Evolutionary conservation across 192 early-diverging fungal species (phyloP).

Genomic region (Podila epigama): DNA sequence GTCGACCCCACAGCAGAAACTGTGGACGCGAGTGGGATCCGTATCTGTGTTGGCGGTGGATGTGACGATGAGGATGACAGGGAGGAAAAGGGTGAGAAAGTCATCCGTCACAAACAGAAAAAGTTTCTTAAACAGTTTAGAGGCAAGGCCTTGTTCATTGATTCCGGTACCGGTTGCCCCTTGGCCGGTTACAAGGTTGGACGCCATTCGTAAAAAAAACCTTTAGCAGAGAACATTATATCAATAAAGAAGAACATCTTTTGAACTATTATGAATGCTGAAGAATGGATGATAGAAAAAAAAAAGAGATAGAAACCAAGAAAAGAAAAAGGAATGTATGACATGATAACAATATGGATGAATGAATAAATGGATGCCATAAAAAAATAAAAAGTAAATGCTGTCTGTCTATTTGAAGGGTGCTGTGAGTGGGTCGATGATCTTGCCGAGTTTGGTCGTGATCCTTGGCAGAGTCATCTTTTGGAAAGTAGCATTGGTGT

Average conservation of each 20-base stretch:
- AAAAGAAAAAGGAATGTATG: not conserved
- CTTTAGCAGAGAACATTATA: not conserved
- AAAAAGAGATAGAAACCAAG: not conserved
- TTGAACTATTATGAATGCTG: not conserved
- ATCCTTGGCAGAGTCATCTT: slow-evolving; percentile 84
- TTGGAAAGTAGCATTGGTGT: slow-evolving; percentile 75
- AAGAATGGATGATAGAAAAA: not conserved
- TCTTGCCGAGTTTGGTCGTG: slow-evolving; percentile 80
- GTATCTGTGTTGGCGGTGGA: slow-evolving; percentile 5
- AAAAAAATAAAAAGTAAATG: not conserved
- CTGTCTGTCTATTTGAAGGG: slow-evolving; percentile 58
- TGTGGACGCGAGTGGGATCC: not conserved
- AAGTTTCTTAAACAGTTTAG: slow-evolving; percentile 18
- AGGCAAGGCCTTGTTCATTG: slow-evolving; percentile 17
- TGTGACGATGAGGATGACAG: not conserved
- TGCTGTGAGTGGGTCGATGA: slow-evolving; percentile 86
- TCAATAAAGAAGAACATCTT: not conserved
- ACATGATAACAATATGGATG: not conserved
- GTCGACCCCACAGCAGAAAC: not conserved
- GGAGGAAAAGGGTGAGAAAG: not conserved
- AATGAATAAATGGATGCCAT: not conserved
- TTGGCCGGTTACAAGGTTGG: not conserved
- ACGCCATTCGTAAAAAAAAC: not conserved
- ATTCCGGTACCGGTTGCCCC: slow-evolving; percentile 15
- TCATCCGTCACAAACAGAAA: slow-evolving; percentile 8